Evolutionary conservation across 192 early-diverging fungal species (phyloP).

Genomic region (Pilaira anomala): DNA sequence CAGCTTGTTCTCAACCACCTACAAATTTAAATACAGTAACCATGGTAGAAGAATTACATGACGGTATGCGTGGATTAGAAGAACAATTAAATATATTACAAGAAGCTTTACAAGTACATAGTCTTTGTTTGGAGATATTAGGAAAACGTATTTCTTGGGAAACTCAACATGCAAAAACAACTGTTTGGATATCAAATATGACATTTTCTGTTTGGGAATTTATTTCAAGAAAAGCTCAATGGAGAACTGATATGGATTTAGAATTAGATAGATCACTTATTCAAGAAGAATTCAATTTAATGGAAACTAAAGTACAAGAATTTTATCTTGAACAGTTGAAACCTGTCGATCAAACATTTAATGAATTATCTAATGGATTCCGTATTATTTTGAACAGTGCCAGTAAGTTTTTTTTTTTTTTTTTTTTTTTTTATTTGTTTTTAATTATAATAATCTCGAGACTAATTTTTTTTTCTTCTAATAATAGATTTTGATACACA

Average conservation of each 20-base stretch:
- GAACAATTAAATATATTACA: slow-evolving; percentile 14
- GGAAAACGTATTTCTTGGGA: slow-evolving; percentile 29
- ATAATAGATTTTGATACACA: not conserved
- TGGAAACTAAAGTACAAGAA: slow-evolving; percentile 17
- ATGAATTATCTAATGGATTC: slow-evolving; percentile 23
- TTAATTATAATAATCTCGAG: not conserved
- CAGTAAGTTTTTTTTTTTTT: too few species aligned
- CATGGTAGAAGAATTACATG: not conserved
- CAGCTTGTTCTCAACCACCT: not conserved
- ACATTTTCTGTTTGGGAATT: slow-evolving; percentile 20
- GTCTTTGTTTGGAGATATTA: slow-evolving; percentile 11
- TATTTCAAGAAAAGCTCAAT: slow-evolving; percentile 22
- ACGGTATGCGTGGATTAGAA: not conserved
- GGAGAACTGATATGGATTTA: not conserved
- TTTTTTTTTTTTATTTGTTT: too few species aligned
- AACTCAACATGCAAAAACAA: slow-evolving; percentile 1
- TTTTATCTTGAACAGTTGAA: slow-evolving; percentile 30
- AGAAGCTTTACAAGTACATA: slow-evolving; percentile 17
- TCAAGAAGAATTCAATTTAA: slow-evolving; percentile 9
- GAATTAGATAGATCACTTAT: not conserved
- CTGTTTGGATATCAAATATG: slow-evolving; percentile 22
- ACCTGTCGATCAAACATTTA: slow-evolving; percentile 15
- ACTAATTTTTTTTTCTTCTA: not conserved
- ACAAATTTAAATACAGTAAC: not conserved
- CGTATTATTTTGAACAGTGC: not conserved